These are phyloP conservation scores for Dothistroma pini DNA, from an alignment of 2,329 filamentous ascomycete species.

Conservation along the genomic window DNA sequence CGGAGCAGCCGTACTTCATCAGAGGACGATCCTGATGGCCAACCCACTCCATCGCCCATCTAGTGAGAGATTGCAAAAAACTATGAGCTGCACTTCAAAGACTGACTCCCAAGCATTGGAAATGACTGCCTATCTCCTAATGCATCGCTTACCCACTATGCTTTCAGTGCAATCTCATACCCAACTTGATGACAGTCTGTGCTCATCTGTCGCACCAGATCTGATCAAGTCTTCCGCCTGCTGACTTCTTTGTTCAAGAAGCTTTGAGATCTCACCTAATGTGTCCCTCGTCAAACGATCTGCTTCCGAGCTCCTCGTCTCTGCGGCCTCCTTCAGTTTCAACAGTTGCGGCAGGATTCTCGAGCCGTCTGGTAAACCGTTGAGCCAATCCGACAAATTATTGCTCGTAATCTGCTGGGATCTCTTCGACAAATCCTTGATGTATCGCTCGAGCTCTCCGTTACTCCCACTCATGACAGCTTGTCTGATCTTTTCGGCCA, in stretches of 20 bases:
- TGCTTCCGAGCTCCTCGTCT: constrained; percentile 65
- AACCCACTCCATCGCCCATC: too few relatives aligned
- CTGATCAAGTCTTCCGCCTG: constrained; percentile 57
- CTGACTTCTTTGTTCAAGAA: constrained; percentile 57
- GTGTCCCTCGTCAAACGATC: constrained; percentile 66
- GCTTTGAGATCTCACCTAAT: constrained; percentile 60
- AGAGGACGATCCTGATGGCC: too few relatives aligned
- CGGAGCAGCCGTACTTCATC: too few relatives aligned
- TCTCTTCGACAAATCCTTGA: constrained; percentile 56
- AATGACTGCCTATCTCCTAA: too few relatives aligned
- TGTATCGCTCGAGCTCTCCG: constrained; percentile 58
- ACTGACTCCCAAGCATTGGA: too few relatives aligned
- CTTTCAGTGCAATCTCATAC: not conserved
- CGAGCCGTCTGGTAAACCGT: constrained; percentile 60
- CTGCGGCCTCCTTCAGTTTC: constrained; percentile 59
- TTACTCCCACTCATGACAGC: constrained; percentile 60
- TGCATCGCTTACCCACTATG: too few relatives aligned
- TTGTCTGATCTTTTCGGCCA: constrained; percentile 60
- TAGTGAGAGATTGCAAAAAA: too few relatives aligned
- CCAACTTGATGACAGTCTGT: not conserved
- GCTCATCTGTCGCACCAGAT: not conserved
- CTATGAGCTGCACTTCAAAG: too few relatives aligned
- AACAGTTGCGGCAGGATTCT: constrained; percentile 63
- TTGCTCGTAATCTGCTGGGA: constrained; percentile 49
- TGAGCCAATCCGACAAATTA: constrained; percentile 55